Conservation (phyloP, 2,329 filamentous ascomycete species). For the Aspergillus fumigatiaffinis region DNA sequence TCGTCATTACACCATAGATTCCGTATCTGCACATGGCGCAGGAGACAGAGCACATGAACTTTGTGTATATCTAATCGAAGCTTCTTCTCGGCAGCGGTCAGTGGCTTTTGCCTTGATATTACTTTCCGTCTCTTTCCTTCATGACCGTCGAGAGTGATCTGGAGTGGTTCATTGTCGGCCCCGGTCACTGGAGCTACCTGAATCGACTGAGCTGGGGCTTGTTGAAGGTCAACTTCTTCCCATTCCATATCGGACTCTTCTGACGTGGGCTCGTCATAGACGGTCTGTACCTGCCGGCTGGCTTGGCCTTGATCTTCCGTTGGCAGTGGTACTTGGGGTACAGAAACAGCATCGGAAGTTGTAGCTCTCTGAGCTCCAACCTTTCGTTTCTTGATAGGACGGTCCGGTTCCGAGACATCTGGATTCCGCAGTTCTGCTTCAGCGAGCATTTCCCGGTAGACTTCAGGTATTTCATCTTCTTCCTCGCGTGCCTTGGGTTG, state of each 20-base stretch:
- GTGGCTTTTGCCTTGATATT: constrained; percentile 46
- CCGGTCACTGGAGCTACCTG: constrained; percentile 13
- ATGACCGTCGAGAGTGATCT: constrained; percentile 37
- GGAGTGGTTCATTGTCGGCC: constrained; percentile 24
- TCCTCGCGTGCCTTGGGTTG: constrained; percentile 8
- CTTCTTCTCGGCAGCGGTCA: constrained; percentile 55
- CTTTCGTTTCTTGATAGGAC: constrained; percentile 38
- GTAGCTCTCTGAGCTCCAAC: constrained; percentile 24
- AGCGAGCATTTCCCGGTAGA: constrained; percentile 42
- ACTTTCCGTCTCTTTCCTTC: constrained; percentile 21
- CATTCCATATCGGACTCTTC: constrained; percentile 62
- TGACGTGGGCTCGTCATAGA: constrained; percentile 42
- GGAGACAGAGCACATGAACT: constrained; percentile 74
- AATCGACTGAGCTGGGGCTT: constrained; percentile 21
- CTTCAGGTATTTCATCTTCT: constrained; percentile 30
- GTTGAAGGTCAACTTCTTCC: constrained; percentile 55
- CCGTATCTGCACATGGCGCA: constrained; percentile 70
- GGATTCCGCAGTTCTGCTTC: constrained; percentile 35
- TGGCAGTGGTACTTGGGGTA: constrained; percentile 11
- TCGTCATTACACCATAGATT: constrained; percentile 87
- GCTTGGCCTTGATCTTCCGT: constrained; percentile 7
- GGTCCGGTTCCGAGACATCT: constrained; percentile 18
- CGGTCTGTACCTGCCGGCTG: constrained; percentile 24
- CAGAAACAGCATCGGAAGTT: background rate
- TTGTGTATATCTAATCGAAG: constrained; percentile 77